Evolutionary conservation across 495 filamentous ascomycete genomes (phyloP).

Genomic region (Melanomma pulvis-pyrius): DNA sequence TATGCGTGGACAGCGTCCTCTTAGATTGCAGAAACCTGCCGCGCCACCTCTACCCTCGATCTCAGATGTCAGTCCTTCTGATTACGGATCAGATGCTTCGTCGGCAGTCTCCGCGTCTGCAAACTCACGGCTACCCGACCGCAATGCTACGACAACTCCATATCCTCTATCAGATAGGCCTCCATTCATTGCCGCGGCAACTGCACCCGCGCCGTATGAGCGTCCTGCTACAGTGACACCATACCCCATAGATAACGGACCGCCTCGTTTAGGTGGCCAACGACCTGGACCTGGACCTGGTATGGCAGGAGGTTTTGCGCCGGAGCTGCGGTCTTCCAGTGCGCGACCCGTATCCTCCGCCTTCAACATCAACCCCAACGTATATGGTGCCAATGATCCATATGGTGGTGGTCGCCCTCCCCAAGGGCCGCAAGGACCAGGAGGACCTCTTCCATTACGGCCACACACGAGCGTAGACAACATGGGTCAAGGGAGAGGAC

Average conservation of each 20-base stretch:
- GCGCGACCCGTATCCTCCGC: constrained; percentile 34
- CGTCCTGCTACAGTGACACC: constrained; percentile 60
- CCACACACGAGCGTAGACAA: constrained; percentile 37
- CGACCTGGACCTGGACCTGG: constrained; percentile 44
- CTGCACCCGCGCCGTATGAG: constrained; percentile 43
- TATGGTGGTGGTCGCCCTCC: constrained; percentile 17
- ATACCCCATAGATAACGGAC: constrained; percentile 65
- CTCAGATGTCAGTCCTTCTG: constrained; percentile 32
- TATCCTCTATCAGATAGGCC: constrained; percentile 47
- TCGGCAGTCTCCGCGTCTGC: constrained; percentile 2
- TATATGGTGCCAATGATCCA: constrained; percentile 19
- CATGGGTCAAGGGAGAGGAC: constrained; percentile 35
- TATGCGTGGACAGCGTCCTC: constrained; percentile 70
- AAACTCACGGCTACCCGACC: constrained; percentile 26
- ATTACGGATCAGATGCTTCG: constrained; percentile 30
- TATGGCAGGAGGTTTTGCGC: constrained; percentile 47
- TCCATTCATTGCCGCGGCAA: constrained; percentile 49
- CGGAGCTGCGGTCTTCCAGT: constrained; percentile 38
- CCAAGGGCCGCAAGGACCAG: constrained; percentile 14
- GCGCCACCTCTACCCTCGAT: constrained; percentile 36
- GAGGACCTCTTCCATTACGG: constrained; percentile 29
- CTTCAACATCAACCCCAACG: constrained; percentile 42
- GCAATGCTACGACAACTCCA: constrained; percentile 35
- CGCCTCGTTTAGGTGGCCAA: constrained; percentile 42
- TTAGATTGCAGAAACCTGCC: constrained; percentile 58